These are phyloP conservation scores for Syncephalastrum sp. DNA, from an alignment of 371 early-diverging fungal genomes.

Conservation along the genomic window DNA sequence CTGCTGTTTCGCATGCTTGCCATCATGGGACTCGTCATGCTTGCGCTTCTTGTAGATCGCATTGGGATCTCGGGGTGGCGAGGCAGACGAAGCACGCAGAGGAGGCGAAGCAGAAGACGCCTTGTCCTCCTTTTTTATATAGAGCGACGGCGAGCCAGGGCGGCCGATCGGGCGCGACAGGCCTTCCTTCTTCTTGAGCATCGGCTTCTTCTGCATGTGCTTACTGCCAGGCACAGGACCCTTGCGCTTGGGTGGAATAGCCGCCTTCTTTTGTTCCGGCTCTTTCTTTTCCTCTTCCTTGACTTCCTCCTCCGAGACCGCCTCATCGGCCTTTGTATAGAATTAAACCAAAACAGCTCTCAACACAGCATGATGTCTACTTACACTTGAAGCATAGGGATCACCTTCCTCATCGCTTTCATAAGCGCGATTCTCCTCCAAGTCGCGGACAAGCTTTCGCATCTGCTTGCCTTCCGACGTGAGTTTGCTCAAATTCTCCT, in stretches of 20 bases:
- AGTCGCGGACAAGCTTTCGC: constrained; percentile 69
- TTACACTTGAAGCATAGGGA: constrained; percentile 71
- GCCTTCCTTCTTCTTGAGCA: constrained; percentile 52
- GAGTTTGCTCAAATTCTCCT: constrained; percentile 20
- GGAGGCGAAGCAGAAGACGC: constrained; percentile 32
- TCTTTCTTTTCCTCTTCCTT: constrained; percentile 47
- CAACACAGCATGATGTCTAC: constrained; percentile 15
- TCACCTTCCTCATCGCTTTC: constrained; percentile 75
- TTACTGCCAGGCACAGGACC: constrained; percentile 27
- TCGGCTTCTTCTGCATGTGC: constrained; percentile 31
- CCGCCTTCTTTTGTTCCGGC: constrained; percentile 33
- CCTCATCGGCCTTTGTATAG: constrained; percentile 42
- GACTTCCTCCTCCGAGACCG: constrained; percentile 45
- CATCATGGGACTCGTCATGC: constrained; percentile 19
- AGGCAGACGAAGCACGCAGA: constrained; percentile 1
- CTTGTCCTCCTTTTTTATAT: constrained; percentile 36
- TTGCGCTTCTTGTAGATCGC: constrained; percentile 34
- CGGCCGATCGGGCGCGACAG: constrained; percentile 45
- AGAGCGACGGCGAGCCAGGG: constrained; percentile 39
- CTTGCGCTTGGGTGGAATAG: constrained; percentile 39
- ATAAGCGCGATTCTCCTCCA: constrained; percentile 71
- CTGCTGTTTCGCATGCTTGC: constrained; percentile 9
- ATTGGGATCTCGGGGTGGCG: constrained; percentile 7
- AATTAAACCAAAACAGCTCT: constrained; percentile 8
- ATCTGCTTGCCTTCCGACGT: constrained; percentile 59